phyloP scores from a whole-genome alignment of 768 basidiomycete species.

The Naganishia onofrii region DNA sequence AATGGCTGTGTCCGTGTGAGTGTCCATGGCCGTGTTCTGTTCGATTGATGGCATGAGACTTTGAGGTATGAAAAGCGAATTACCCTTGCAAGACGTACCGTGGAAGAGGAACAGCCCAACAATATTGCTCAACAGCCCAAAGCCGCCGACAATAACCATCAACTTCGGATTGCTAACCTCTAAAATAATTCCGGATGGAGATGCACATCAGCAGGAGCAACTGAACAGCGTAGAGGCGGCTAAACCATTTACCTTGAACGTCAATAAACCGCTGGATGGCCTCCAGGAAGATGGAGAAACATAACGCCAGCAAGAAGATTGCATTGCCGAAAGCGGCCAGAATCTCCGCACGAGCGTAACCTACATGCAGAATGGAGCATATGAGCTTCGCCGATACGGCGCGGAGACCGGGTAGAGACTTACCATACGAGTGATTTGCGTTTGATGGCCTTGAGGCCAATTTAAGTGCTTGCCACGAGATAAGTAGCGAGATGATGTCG shows the following conservation, averaged over 20 bases:
- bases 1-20: conserved; percentile 35
- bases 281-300: conserved; percentile 91
- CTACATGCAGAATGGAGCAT: conserved; percentile 63
- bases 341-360: conserved; percentile 86
- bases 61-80: background rate
- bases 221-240: conserved; percentile 6
- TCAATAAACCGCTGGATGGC: conserved; percentile 86
- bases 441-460: conserved; percentile 45
- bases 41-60: background rate
- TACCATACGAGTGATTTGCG: conserved; percentile 14
- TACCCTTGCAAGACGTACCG: conserved; percentile 56
- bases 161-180: conserved; percentile 86
- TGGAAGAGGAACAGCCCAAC: conserved; percentile 93
- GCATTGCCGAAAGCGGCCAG: conserved; percentile 93
- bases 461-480: conserved; percentile 92
- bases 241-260: conserved; percentile 56
- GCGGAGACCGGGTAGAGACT: conserved; percentile 30
- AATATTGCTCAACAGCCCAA: conserved; percentile 86
- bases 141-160: conserved; percentile 81
- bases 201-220: conserved; percentile 27
- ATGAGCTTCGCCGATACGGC: conserved; percentile 86
- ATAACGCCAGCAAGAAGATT: conserved; percentile 91
- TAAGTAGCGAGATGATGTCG: conserved; percentile 91
- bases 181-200: conserved; percentile 43
- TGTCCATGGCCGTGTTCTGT: conserved; percentile 63